These are phyloP conservation scores for Leccinum subgranulosum DNA, from an alignment of 768 basidiomycete species.

Conservation along the genomic window DNA sequence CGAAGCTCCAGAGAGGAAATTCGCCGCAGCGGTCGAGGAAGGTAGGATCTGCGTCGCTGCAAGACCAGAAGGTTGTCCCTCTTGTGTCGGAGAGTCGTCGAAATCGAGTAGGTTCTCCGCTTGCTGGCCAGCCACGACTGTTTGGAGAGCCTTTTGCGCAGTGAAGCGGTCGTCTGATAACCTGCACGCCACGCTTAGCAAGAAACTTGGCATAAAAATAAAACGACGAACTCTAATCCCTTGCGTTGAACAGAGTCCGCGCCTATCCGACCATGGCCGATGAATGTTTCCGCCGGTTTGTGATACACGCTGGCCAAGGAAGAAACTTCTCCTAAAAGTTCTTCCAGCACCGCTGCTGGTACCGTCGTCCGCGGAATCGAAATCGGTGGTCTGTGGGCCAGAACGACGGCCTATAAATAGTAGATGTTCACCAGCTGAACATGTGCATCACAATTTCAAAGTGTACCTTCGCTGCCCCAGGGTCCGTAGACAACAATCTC, in stretches of 20 bases:
- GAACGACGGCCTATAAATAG: constrained; percentile 68
- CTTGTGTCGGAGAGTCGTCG: constrained; percentile 63
- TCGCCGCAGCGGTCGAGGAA: constrained; percentile 70
- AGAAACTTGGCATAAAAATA: neutral
- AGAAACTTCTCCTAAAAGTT: constrained; percentile 87
- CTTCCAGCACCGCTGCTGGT: constrained; percentile 81
- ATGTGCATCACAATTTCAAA: neutral
- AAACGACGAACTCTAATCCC: constrained; percentile 51
- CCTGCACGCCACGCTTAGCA: constrained; percentile 28
- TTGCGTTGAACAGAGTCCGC: constrained; percentile 73
- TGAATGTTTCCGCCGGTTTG: constrained; percentile 94
- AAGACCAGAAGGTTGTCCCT: constrained; percentile 65
- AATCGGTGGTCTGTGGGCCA: constrained; percentile 91
- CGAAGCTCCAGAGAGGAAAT: constrained; percentile 73
- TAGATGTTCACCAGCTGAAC: neutral
- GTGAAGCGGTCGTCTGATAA: constrained; percentile 68
- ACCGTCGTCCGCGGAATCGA: constrained; percentile 90
- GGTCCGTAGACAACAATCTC: constrained; percentile 92
- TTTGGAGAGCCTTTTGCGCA: constrained; percentile 83
- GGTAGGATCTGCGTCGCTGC: constrained; percentile 75
- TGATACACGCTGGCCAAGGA: constrained; percentile 94
- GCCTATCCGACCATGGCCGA: constrained; percentile 87
- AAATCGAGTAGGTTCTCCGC: constrained; percentile 96
- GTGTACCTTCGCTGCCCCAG: constrained; percentile 35
- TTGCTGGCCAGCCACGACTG: constrained; percentile 87